These are phyloP conservation scores for Fusarium mangiferae DNA, from an alignment of 2,329 filamentous ascomycete species.

Conservation along the genomic window DNA sequence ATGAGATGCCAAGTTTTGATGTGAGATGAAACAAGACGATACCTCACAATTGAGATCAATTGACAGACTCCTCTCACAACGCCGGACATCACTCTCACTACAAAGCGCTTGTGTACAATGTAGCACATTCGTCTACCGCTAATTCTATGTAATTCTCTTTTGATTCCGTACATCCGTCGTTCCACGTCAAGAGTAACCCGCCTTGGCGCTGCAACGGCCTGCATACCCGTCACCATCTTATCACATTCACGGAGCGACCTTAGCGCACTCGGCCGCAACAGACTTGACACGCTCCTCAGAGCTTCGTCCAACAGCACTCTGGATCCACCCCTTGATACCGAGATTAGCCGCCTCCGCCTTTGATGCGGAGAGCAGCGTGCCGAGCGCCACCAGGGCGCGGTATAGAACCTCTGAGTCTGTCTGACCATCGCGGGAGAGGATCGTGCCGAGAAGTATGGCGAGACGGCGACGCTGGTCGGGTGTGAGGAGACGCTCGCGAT, in stretches of 20 bases:
- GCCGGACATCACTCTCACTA: background rate
- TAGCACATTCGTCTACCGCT: constrained; percentile 15
- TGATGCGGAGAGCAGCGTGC: constrained; percentile 73
- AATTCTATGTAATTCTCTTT: constrained; percentile 16
- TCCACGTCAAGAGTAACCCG: constrained; percentile 3
- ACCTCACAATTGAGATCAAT: background rate
- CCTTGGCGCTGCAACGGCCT: constrained; percentile 20
- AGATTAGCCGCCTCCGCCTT: constrained; percentile 56
- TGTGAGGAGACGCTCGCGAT: constrained; percentile 54
- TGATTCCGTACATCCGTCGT: constrained; percentile 9
- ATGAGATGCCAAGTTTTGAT: too few relatives aligned
- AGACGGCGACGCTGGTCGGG: constrained; percentile 54
- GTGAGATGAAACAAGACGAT: background rate
- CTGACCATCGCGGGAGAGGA: constrained; percentile 67
- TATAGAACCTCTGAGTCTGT: constrained; percentile 86
- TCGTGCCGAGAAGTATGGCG: constrained; percentile 68
- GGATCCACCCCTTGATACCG: constrained; percentile 54
- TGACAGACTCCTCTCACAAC: background rate
- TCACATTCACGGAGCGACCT: constrained; percentile 26
- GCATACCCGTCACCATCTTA: constrained; percentile 8
- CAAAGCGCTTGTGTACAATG: background rate
- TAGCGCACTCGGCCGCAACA: constrained; percentile 34
- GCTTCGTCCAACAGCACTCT: constrained; percentile 55
- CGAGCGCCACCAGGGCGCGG: constrained; percentile 82
- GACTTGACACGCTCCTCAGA: constrained; percentile 57